Evolutionary conservation across 306 rosid genomes (phyloP).

Genomic region (Sindora glabra): DNA sequence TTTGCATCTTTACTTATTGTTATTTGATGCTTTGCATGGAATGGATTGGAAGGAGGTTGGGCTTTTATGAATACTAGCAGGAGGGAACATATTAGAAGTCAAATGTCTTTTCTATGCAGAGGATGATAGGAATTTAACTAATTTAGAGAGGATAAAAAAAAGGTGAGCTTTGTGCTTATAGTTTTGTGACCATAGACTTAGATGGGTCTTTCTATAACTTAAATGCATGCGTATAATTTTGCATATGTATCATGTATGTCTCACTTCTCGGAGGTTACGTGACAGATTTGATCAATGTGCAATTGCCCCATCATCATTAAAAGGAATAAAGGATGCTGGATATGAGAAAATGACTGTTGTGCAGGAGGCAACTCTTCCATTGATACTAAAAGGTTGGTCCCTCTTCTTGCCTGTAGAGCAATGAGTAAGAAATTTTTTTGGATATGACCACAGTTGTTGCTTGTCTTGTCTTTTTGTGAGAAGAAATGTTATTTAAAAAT

Average conservation of each 20-base stretch:
- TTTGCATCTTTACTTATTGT: neutral
- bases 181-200: neutral
- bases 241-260: neutral
- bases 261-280: slow-evolving; percentile 21
- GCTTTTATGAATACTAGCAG: neutral
- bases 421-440: neutral
- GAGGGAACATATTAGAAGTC: neutral
- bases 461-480: slow-evolving; percentile 4
- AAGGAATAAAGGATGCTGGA: slow-evolving; percentile 88
- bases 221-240: neutral
- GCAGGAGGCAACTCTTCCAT: slow-evolving; percentile 94
- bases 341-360: slow-evolving; percentile 92
- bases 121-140: slow-evolving; percentile 10
- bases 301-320: slow-evolving; percentile 63
- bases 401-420: neutral
- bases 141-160: slow-evolving; percentile 1
- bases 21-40: slow-evolving; percentile 1
- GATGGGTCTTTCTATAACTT: neutral
- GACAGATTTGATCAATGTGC: slow-evolving; percentile 79
- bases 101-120: neutral
- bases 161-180: slow-evolving; percentile 19
- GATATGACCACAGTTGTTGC: neutral
- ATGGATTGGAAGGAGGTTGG: slow-evolving; percentile 12
- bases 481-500: slow-evolving; percentile 6
- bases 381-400: slow-evolving; percentile 70